These are phyloP conservation scores for Kodamaea anthophila DNA, from an alignment of 1,139 yeast genomes.

Conservation along the genomic window DNA sequence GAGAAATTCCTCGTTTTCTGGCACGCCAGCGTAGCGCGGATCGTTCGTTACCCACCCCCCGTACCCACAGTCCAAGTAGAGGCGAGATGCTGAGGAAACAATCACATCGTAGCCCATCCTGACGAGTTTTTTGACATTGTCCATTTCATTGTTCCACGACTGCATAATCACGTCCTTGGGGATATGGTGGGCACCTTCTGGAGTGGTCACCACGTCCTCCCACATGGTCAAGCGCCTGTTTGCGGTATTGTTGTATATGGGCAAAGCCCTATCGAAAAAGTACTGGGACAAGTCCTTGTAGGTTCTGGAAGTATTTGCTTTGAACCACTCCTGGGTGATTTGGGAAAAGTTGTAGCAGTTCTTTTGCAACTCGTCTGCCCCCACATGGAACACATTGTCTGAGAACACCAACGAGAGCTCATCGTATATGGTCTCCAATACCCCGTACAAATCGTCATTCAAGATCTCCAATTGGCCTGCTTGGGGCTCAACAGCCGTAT, in stretches of 20 bases:
- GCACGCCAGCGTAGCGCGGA: constrained; percentile 26
- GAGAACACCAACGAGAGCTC: constrained; percentile 31
- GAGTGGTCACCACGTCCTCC: constrained; percentile 40
- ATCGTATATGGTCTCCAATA: constrained; percentile 29
- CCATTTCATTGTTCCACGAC: constrained; percentile 31
- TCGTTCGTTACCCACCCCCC: constrained; percentile 41
- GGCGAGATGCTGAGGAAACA: constrained; percentile 31
- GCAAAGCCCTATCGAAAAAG: constrained; percentile 35
- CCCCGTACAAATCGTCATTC: constrained; percentile 29
- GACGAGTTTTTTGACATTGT: constrained; percentile 25
- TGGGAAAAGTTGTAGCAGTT: constrained; percentile 33
- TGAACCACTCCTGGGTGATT: constrained; percentile 25
- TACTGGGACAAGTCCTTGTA: constrained; percentile 29
- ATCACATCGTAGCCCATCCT: constrained; percentile 38
- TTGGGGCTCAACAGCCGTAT: constrained; percentile 40
- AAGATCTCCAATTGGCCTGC: constrained; percentile 42
- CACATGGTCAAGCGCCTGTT: constrained; percentile 36
- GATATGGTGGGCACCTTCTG: constrained; percentile 18
- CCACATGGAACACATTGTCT: constrained; percentile 41
- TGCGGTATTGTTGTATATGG: constrained; percentile 24
- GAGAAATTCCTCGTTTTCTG: constrained; percentile 23
- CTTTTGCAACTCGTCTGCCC: constrained; percentile 38
- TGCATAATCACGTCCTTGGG: constrained; percentile 34
- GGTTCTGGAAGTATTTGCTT: constrained; percentile 20
- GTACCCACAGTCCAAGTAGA: constrained; percentile 44